Conservation (phyloP, 495 filamentous ascomycete genomes). For the Neurospora sp. region DNA sequence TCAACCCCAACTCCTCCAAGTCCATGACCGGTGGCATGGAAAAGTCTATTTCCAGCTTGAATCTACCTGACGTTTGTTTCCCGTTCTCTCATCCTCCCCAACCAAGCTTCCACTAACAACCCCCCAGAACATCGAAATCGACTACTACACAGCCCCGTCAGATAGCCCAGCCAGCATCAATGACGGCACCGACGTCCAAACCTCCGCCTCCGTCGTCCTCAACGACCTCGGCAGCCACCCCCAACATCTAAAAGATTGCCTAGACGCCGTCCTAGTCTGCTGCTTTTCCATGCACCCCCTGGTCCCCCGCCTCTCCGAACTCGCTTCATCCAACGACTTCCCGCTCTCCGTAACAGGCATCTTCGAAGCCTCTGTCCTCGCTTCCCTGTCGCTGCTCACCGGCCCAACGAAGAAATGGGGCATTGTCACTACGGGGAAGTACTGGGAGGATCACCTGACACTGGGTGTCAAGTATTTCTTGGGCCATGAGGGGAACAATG, state of each 20-base stretch:
- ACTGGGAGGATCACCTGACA: conserved; percentile 65
- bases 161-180: conserved; percentile 48
- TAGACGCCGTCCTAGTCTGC: conserved; percentile 73
- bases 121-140: conserved; percentile 27
- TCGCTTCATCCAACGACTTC: not conserved
- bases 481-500: conserved; percentile 26
- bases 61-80: conserved; percentile 33
- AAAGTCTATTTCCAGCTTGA: conserved; percentile 48
- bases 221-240: conserved; percentile 28
- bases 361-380: conserved; percentile 67
- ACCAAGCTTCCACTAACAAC: not conserved
- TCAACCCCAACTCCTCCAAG: conserved; percentile 83
- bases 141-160: conserved; percentile 42
- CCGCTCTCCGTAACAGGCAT: conserved; percentile 62
- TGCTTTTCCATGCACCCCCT: conserved; percentile 88
- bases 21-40: conserved; percentile 72
- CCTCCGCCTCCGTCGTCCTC: conserved; percentile 45
- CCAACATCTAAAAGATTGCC: conserved; percentile 29
- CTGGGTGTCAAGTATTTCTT: conserved; percentile 46
- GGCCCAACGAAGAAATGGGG: conserved; percentile 53
- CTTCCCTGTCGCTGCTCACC: conserved; percentile 39
- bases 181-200: conserved; percentile 43
- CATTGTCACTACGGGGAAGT: conserved; percentile 78
- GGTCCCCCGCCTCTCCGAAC: conserved; percentile 46
- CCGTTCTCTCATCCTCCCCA: not conserved